Percentiles rank a stretch among this genome's conserved stretches.
Evolutionary conservation across 139 green algal genomes (phyloP).

Genomic region (Mesostigma viride): DNA sequence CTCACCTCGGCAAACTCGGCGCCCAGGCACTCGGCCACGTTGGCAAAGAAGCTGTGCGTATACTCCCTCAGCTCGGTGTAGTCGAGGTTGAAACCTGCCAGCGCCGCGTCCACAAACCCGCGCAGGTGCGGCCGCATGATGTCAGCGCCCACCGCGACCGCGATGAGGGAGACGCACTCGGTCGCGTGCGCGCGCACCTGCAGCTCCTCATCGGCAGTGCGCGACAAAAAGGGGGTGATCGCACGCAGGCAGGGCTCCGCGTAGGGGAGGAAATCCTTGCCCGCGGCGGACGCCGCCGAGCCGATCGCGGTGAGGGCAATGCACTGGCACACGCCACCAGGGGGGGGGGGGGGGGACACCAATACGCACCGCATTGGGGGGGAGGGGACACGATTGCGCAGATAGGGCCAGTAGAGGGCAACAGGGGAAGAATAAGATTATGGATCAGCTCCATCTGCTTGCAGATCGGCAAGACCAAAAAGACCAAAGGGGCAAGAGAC

Average conservation of each 20-base stretch:
- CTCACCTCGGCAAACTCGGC: conserved; percentile 37
- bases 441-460: no score
- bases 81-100: conserved; percentile 38
- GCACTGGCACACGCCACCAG: no score
- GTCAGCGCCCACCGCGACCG: conserved; percentile 28
- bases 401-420: no score
- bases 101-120: conserved; percentile 34
- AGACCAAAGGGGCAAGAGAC: no score
- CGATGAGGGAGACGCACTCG: conserved; percentile 51
- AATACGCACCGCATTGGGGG: no score
- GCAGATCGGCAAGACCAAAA: no score
- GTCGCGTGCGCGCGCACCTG: conserved; percentile 48
- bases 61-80: conserved; percentile 60
- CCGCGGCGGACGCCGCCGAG: conserved; percentile 49
- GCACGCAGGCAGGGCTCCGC: conserved; percentile 25
- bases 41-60: conserved; percentile 47
- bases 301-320: no score
- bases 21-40: conserved; percentile 24
- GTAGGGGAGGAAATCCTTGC: conserved; percentile 43
- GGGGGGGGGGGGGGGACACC: no score
- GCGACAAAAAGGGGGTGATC: conserved; percentile 50
- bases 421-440: no score
- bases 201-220: conserved; percentile 32
- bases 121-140: conserved; percentile 20
- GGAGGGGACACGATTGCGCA: no score